phyloP scores from a whole-genome alignment of 768 basidiomycete genomes.

The Trametes coccinea region DNA sequence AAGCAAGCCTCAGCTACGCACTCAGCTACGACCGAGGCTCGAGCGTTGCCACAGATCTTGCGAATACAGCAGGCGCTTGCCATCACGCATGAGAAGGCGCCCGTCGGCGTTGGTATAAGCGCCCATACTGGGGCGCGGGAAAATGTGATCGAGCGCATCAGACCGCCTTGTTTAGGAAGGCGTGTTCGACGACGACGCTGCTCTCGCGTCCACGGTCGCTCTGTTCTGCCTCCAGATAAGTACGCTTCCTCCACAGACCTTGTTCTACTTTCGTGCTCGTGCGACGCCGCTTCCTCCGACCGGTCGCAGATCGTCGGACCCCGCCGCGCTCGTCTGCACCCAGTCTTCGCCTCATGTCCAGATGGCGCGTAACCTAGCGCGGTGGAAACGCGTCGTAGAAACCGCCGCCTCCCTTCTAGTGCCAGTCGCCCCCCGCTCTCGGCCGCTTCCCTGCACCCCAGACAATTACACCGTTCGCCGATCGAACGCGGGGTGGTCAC shows the following conservation, averaged over 20 bases:
- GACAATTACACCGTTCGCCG: not conserved
- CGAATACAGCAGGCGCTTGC: too few relatives aligned
- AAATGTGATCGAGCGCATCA: conserved; percentile 10
- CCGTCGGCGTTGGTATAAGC: not conserved
- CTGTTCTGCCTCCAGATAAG: too few relatives aligned
- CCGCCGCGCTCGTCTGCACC: not conserved
- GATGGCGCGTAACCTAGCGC: conserved; percentile 7
- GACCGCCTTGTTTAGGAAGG: not conserved
- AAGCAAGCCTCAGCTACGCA: too few relatives aligned
- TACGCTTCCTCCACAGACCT: too few relatives aligned
- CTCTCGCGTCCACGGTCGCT: too few relatives aligned
- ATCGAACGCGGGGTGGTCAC: not conserved
- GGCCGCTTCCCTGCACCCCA: not conserved
- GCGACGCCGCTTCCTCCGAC: not conserved
- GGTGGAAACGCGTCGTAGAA: conserved; percentile 9
- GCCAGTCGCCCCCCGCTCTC: not conserved
- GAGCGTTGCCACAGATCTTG: too few relatives aligned
- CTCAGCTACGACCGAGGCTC: too few relatives aligned
- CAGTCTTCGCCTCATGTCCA: conserved; percentile 4
- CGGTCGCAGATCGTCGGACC: not conserved
- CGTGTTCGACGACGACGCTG: not conserved
- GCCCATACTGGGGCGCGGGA: conserved; percentile 12
- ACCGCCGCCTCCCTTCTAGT: conserved; percentile 8
- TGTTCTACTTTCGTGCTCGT: not conserved
- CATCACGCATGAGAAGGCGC: not conserved